These are phyloP conservation scores for Ajuga reptans DNA, from an alignment of 305 asterid genomes.

Conservation along the genomic window DNA sequence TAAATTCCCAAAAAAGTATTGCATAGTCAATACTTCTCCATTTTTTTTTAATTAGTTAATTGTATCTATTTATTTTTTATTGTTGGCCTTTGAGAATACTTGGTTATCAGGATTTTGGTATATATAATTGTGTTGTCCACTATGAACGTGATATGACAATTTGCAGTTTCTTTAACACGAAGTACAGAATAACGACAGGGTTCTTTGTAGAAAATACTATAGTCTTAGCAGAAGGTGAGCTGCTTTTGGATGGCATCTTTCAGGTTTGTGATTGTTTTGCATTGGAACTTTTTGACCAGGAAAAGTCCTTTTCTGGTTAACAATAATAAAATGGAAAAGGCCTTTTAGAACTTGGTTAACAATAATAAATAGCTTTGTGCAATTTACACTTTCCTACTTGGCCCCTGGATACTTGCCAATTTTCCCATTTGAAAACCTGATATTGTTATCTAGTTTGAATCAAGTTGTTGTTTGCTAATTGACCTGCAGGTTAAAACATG, in stretches of 20 bases:
- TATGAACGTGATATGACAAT: neutral
- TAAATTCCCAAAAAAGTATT: neutral
- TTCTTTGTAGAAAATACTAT: constrained; percentile 77
- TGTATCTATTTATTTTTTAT: neutral
- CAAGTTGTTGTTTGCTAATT: constrained; percentile 15
- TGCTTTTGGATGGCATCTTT: constrained; percentile 75
- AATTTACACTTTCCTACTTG: neutral
- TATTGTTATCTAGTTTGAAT: constrained; percentile 2
- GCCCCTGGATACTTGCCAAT: neutral
- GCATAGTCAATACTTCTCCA: neutral
- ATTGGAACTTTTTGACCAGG: constrained; percentile 16
- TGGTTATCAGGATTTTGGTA: neutral
- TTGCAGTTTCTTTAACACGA: constrained; percentile 47
- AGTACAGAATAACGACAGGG: constrained; percentile 80
- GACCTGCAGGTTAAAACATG: constrained; percentile 68
- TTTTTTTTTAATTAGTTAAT: neutral
- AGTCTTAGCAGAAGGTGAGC: constrained; percentile 88
- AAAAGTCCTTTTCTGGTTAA: neutral
- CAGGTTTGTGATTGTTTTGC: constrained; percentile 49
- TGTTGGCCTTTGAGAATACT: neutral
- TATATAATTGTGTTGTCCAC: neutral
- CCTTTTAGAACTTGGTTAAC: neutral
- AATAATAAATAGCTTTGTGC: neutral
- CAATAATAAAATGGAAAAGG: neutral
- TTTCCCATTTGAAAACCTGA: neutral